Evolutionary conservation across 441 rosid genomes (phyloP).

Genomic region (Erodium texanum): DNA sequence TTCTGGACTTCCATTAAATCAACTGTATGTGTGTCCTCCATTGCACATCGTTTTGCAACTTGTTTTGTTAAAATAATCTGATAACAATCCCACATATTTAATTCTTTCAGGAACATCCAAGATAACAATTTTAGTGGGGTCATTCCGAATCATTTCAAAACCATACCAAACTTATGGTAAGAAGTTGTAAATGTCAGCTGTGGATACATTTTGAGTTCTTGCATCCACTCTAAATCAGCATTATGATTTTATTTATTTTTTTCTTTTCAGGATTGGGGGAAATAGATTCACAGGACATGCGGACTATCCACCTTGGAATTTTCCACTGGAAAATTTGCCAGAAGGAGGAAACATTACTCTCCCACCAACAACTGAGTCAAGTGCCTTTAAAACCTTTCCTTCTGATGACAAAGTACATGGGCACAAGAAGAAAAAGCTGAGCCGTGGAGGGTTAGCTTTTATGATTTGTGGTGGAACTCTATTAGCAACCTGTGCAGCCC

Average conservation of each 20-base stretch:
- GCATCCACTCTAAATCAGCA: conserved; percentile 1
- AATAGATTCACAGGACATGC: conserved; percentile 51
- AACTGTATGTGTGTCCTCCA: conserved; percentile 51
- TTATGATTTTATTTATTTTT: conserved; percentile 11
- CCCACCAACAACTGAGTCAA: conserved; percentile 61
- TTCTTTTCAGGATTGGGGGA: conserved; percentile 67
- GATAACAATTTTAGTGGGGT: conserved; percentile 79
- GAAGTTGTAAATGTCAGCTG: conserved; percentile 19
- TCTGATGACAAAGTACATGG: conserved; percentile 24
- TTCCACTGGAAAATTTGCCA: conserved; percentile 52
- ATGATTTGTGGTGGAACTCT: conserved; percentile 57
- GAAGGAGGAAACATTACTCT: conserved; percentile 40
- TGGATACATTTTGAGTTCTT: conserved; percentile 12
- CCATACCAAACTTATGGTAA: conserved; percentile 76
- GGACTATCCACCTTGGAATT: conserved; percentile 69
- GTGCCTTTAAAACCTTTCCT: conserved; percentile 57
- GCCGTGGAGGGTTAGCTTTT: conserved; percentile 52
- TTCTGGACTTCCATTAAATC: conserved; percentile 58
- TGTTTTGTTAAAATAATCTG: conserved; percentile 11
- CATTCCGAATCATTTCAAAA: conserved; percentile 73
- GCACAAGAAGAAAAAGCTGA: conserved; percentile 42
- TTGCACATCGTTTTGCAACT: conserved; percentile 13
- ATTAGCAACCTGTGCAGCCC: conserved; percentile 48
- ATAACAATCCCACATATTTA: conserved; percentile 21
- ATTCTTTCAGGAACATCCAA: conserved; percentile 59